Percentiles rank a stretch among this genome's conserved stretches.
phyloP scores from a whole-genome alignment of 176 grass and related monocot species.

The Avena atlantica region DNA sequence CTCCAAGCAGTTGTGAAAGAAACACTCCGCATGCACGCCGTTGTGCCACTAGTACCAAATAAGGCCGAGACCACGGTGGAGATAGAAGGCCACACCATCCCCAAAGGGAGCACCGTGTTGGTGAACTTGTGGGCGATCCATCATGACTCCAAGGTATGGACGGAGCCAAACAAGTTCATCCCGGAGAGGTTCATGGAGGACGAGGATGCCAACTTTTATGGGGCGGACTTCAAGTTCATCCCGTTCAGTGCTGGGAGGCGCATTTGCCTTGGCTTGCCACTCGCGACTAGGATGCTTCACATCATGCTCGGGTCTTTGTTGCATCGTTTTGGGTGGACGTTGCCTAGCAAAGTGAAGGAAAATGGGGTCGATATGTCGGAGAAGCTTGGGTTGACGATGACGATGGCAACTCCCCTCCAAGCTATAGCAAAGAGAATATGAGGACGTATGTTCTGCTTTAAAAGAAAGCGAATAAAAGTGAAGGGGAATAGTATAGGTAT shows the following conservation, averaged over 20 bases:
- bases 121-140: conserved; percentile 60
- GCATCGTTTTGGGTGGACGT: conserved; percentile 47
- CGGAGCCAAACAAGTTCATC: conserved; percentile 31
- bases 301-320: conserved; percentile 51
- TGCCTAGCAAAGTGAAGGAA: background rate
- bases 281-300: conserved; percentile 45
- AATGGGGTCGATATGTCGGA: conserved; percentile 40
- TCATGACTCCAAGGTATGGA: conserved; percentile 19
- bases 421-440: background rate
- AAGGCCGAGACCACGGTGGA: background rate
- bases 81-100: conserved; percentile 32
- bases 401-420: conserved; percentile 25
- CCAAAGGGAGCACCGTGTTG: conserved; percentile 33
- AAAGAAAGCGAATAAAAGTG: background rate
- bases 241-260: conserved; percentile 54
- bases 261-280: conserved; percentile 48
- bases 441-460: background rate
- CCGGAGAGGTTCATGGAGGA: conserved; percentile 54
- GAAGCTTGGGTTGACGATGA: conserved; percentile 30
- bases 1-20: conserved; percentile 47
- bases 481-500: background rate
- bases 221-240: conserved; percentile 36
- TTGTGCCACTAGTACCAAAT: conserved; percentile 22
- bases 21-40: background rate
- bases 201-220: background rate